Evolutionary conservation across 495 filamentous ascomycete genomes (phyloP).

Genomic region (Tuber microsphaerosporum): DNA sequence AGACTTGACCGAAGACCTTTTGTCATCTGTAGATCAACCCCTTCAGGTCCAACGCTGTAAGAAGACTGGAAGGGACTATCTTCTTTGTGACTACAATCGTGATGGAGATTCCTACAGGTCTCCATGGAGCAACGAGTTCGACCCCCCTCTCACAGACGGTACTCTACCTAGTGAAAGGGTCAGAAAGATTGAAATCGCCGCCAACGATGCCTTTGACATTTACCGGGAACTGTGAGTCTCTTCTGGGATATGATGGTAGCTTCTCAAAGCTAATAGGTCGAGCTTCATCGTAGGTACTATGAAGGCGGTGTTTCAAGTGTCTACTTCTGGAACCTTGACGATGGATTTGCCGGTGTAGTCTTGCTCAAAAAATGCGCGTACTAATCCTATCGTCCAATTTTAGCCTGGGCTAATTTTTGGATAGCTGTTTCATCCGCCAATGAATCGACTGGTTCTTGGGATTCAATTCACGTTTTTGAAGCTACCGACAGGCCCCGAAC

Average conservation of each 20-base stretch:
- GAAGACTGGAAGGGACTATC: slow-evolving; percentile 86
- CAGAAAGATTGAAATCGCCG: slow-evolving; percentile 82
- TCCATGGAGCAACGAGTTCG: slow-evolving; percentile 97
- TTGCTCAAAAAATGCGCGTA: slow-evolving; percentile 82
- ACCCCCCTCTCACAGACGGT: slow-evolving; percentile 65
- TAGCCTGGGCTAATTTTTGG: slow-evolving; percentile 16
- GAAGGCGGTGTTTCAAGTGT: slow-evolving; percentile 92
- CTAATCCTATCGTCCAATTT: background rate
- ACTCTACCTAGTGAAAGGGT: slow-evolving; percentile 78
- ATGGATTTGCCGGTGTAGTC: slow-evolving; percentile 94
- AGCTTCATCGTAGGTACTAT: slow-evolving; percentile 58
- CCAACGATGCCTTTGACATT: slow-evolving; percentile 94
- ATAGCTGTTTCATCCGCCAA: slow-evolving; percentile 57
- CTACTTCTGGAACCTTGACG: slow-evolving; percentile 98
- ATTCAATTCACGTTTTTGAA: slow-evolving; percentile 98
- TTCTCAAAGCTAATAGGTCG: slow-evolving; percentile 12
- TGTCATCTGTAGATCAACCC: slow-evolving; percentile 93
- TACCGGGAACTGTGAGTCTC: slow-evolving; percentile 72
- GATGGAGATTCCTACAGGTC: slow-evolving; percentile 95
- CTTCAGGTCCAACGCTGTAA: slow-evolving; percentile 76
- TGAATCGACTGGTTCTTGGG: slow-evolving; percentile 80
- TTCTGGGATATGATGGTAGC: background rate
- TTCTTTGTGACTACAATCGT: slow-evolving; percentile 99
- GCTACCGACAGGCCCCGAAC: slow-evolving; percentile 80
- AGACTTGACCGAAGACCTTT: slow-evolving; percentile 91